A percentile compares a stretch with the other conserved stretches of the same genome.
These are phyloP conservation scores for Ganoderma sp. DNA, from an alignment of 1,284 basidiomycete species.

Conservation along the genomic window DNA sequence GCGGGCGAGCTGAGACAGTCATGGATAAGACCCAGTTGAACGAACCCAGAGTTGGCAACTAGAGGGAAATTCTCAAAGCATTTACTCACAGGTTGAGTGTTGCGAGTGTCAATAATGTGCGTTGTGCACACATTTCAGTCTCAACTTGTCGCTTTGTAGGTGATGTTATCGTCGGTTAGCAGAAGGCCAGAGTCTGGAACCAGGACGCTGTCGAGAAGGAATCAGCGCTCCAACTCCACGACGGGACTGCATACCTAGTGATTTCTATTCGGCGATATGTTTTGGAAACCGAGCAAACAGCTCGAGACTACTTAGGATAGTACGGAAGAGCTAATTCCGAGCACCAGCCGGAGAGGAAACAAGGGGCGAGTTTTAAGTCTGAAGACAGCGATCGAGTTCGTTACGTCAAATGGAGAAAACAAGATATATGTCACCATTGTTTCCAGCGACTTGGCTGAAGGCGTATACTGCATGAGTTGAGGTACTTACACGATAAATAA, in stretches of 20 bases:
- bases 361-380: too few relatives aligned
- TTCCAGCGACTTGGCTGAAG: too few relatives aligned
- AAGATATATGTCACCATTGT: too few relatives aligned
- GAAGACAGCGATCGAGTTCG: too few relatives aligned
- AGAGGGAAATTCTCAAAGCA: neutral
- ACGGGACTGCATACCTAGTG: neutral
- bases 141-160: neutral
- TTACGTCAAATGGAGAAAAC: too few relatives aligned
- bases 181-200: neutral
- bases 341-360: too few relatives aligned
- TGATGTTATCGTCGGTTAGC: neutral
- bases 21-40: neutral
- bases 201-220: neutral
- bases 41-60: neutral
- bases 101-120: neutral
- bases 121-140: neutral
- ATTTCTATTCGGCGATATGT: neutral
- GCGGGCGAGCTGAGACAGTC: neutral
- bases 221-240: neutral
- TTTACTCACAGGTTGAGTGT: neutral
- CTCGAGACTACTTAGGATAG: neutral
- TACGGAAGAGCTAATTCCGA: too few relatives aligned
- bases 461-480: too few relatives aligned
- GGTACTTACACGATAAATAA: too few relatives aligned
- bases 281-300: neutral